Base-by-base conservation (phyloP, 139 green algal species). In the Volvox africanus region DNA sequence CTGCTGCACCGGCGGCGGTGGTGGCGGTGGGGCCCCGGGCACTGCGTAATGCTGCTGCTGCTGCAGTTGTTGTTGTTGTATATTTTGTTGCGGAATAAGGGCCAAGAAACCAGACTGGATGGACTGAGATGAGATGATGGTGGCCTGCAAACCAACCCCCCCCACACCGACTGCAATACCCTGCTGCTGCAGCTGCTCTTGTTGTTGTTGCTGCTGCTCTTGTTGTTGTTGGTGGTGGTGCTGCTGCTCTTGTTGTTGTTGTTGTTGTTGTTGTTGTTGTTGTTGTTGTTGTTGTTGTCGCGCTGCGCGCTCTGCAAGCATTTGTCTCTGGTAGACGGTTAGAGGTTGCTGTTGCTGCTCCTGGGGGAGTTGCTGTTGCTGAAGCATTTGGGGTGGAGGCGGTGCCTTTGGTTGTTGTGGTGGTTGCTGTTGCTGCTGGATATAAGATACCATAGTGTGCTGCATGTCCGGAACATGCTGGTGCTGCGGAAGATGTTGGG, bases 281-380 rank as follows among this genome's bases (percentile, higher is more conserved):
- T 75, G 44, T 55, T 37, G 61, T 28, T 85, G 68, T 67, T 91
- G 50, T n/a, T n/a, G 61, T 35, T 55, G 61, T 0, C 85, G 80
- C 11, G 32, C 36, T 6, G 86, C 86, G 5, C 77, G 86, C 22
- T 82, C 76, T 2, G 86, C 75, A 21, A 85, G 86, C 86, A 82
- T 85, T 18, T 90, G 86, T n/a, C 16, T 21, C 24, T 85, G 86
- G 75, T 90, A 90, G 2, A 30, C 61, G 20, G 73, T 84, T 14
- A 90, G 19, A 22, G 55, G 86, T 35, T 76, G 73, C 22, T 76
- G 73, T 24, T 26, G 62, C 79, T 87, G 88, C 79, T 87, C 61
- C 26, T 75, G 62, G 20, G 30, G 61, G 2, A 19, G 69, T 69
- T 82, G n/a, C n/a, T n/a, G 28, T 37, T n/a, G 35, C 22, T 61